These are phyloP conservation scores for Trichophyton equinum DNA, from an alignment of 2,329 filamentous ascomycete genomes.

Conservation along the genomic window DNA sequence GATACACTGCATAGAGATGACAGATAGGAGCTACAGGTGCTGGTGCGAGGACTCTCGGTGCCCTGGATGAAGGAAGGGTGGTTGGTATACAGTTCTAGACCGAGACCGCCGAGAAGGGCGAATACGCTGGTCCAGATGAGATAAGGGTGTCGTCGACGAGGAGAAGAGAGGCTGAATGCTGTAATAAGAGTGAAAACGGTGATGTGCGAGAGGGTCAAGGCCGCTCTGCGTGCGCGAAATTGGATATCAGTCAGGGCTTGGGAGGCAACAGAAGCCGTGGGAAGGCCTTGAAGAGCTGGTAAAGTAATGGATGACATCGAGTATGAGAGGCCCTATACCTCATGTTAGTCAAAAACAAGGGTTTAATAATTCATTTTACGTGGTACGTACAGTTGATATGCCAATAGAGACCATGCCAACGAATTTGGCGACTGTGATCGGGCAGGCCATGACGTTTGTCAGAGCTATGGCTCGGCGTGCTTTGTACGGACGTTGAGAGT, in stretches of 20 bases:
- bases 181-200: conserved; percentile 61
- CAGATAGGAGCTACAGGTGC: conserved; percentile 1
- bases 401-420: conserved; percentile 83
- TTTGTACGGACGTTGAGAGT: neutral
- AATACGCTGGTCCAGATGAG: conserved; percentile 72
- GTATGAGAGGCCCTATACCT: conserved; percentile 68
- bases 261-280: conserved; percentile 58
- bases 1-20: conserved; percentile 6
- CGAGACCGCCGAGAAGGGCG: conserved; percentile 32
- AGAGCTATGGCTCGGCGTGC: neutral
- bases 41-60: neutral
- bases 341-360: neutral
- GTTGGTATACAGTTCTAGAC: conserved; percentile 62
- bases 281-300: conserved; percentile 67
- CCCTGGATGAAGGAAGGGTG: conserved; percentile 40
- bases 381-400: conserved; percentile 61
- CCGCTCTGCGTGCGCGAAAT: conserved; percentile 50
- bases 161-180: conserved; percentile 65
- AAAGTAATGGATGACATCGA: conserved; percentile 65
- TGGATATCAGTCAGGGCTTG: conserved; percentile 59
- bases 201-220: conserved; percentile 54
- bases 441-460: conserved; percentile 45
- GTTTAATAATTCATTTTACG: too few relatives aligned
- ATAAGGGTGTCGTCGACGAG: conserved; percentile 69
- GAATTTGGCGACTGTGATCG: conserved; percentile 74